Base-by-base conservation (phyloP, 805 yeast species). In the Candida dendrica region DNA sequence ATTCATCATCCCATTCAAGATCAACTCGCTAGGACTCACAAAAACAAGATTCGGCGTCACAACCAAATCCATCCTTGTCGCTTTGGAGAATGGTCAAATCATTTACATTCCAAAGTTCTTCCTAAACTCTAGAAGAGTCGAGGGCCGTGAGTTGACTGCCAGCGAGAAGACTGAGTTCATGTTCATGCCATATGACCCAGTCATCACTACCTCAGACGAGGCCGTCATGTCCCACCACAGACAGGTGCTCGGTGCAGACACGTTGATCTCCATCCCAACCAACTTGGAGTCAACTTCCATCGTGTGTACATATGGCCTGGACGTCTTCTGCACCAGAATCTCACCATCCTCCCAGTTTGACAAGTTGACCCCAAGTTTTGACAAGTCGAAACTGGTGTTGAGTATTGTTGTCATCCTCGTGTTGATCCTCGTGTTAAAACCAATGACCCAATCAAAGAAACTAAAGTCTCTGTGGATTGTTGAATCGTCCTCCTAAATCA, bases 311-410 rank as follows among this genome's bases (percentile, higher is more conserved):
- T 63, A 78, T 36, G 86, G 83, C 16, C 61, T 70, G n/a, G 95
- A 87, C 56, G 59, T 84, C 6, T 90, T 85, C 64, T 85, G 90
- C 55, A 81, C 95, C 0, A 69, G 78, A 43, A 71, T 84, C 15
- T 74, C 83, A 39, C 96, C 98, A 1, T 86, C 96, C 0, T 75
- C 76, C 35, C 85, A 87, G 33, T 90, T 86, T 62, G 98, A 91
- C 63, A 68, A 77, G 39, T 69, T 91, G 58, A 75, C 80, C 20
- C 64, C 71, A 26, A 69, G 71, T 40, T 93, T 93, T 56, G 87
- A 82, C 51, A 83, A 77, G 53, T 56, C 66, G 13, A 81, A 79
- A 50, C 71, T 91, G 36, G 37, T 83, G 6, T 47, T 69, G 6
- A 85, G 96, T 1, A 71, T 90, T 3, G 60, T 63, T 0, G 66